Conservation (phyloP, 2,329 filamentous ascomycete genomes). For the Stagonosporopsis tanaceti region DNA sequence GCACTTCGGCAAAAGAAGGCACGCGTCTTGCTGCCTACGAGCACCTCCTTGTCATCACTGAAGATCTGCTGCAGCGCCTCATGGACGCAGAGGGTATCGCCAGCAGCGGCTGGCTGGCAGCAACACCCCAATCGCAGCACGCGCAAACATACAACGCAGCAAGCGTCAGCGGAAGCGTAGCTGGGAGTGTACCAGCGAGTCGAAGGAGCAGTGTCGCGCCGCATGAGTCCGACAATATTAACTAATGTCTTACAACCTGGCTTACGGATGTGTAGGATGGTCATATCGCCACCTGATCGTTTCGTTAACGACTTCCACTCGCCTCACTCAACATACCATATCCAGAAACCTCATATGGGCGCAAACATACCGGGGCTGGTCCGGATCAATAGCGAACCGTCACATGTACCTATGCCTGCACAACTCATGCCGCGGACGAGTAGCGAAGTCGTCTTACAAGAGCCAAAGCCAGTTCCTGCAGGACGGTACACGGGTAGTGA, state of each 20-base stretch:
- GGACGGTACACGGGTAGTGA: slow-evolving; percentile 25
- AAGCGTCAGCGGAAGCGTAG: slow-evolving; percentile 27
- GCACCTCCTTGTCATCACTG: slow-evolving; percentile 48
- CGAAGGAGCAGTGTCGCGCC: slow-evolving; percentile 39
- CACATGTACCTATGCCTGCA: slow-evolving; percentile 12
- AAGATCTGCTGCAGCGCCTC: slow-evolving; percentile 44
- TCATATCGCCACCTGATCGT: slow-evolving; percentile 11
- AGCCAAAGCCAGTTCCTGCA: slow-evolving; percentile 37
- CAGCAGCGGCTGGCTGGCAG: slow-evolving; percentile 47
- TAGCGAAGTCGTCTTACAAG: slow-evolving; percentile 39
- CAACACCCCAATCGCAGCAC: slow-evolving; percentile 44
- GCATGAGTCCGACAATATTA: slow-evolving; percentile 30
- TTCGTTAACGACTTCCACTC: slow-evolving; percentile 32
- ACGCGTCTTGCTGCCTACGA: slow-evolving; percentile 43
- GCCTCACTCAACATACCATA: slow-evolving; percentile 30
- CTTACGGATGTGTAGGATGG: slow-evolving; percentile 7
- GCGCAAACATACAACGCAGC: slow-evolving; percentile 33
- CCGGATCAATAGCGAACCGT: slow-evolving; percentile 37
- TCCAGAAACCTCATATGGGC: slow-evolving; percentile 25
- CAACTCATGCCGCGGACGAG: slow-evolving; percentile 30
- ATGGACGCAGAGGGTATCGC: slow-evolving; percentile 45
- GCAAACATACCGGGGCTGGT: slow-evolving; percentile 11
- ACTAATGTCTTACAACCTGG: not conserved
- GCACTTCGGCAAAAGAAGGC: slow-evolving; percentile 43
- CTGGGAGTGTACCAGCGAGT: slow-evolving; percentile 30